These are phyloP conservation scores for Heliocybe sulcata DNA, from an alignment of 1,284 basidiomycete genomes.

Conservation along the genomic window DNA sequence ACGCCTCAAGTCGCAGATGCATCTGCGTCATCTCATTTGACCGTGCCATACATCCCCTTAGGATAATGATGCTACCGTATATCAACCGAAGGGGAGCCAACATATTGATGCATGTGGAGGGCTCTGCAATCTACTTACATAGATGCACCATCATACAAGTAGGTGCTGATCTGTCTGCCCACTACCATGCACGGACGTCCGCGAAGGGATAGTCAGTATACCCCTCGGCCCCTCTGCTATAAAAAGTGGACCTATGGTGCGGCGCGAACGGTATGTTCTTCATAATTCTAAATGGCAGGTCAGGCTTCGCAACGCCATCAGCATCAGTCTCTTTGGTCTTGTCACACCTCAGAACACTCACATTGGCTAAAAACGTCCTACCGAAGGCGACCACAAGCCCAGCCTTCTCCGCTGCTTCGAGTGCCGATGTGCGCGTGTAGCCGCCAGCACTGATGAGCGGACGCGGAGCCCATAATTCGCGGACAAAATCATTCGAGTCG, in stretches of 20 bases:
- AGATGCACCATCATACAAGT: too few species aligned
- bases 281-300: slow-evolving; percentile 39
- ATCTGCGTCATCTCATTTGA: too few species aligned
- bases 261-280: slow-evolving; percentile 24
- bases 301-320: slow-evolving; percentile 26
- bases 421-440: slow-evolving; percentile 19
- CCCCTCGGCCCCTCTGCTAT: slow-evolving; percentile 22
- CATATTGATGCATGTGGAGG: too few species aligned
- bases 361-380: slow-evolving; percentile 38
- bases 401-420: slow-evolving; percentile 20
- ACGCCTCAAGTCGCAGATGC: too few species aligned
- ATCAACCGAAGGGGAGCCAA: too few species aligned
- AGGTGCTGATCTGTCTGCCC: too few species aligned
- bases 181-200: too few species aligned
- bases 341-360: slow-evolving; percentile 17
- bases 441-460: slow-evolving; percentile 30
- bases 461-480: slow-evolving; percentile 23
- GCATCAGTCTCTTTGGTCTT: slow-evolving; percentile 9
- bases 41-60: too few species aligned
- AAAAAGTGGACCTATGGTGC: slow-evolving; percentile 28
- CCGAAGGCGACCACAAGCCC: slow-evolving; percentile 39
- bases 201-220: slow-evolving; percentile 34
- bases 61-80: too few species aligned
- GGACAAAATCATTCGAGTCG: slow-evolving; percentile 20
- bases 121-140: too few species aligned